Conservation (phyloP, 1,284 basidiomycete genomes). For the Crucibulum parvulum region DNA sequence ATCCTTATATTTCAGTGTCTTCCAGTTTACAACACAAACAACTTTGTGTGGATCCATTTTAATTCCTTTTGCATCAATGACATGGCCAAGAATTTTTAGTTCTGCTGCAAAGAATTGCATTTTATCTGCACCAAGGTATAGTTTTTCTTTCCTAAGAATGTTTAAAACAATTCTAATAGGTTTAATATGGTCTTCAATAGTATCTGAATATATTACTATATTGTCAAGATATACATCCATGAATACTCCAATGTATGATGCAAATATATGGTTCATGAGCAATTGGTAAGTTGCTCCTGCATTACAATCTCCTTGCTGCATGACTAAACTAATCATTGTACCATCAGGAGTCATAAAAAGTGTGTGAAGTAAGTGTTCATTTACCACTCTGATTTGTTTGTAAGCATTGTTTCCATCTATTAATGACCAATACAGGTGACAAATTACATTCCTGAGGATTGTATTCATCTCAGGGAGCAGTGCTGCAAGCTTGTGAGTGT, state of each 20-base stretch:
- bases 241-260: no score
- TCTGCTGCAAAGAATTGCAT: not conserved
- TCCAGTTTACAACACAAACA: conserved; percentile 2
- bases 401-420: not conserved
- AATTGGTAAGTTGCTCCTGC: not conserved
- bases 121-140: not conserved
- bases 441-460: not conserved
- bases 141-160: not conserved
- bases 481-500: not conserved
- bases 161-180: not conserved
- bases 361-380: not conserved
- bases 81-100: not conserved
- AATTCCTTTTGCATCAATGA: not conserved
- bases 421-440: not conserved
- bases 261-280: not conserved
- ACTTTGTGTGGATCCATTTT: conserved; percentile 2
- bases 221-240: no score
- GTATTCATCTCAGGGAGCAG: not conserved
- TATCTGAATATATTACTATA: no score
- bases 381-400: not conserved
- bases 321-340: not conserved
- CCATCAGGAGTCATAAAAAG: not conserved
- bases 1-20: not conserved
- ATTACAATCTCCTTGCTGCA: not conserved
- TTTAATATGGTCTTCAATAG: no score